Percentiles rank a stretch among this genome's conserved stretches.
Evolutionary conservation across 192 early-diverging fungal genomes (phyloP).

Genomic region (Entomortierella beljakovae): DNA sequence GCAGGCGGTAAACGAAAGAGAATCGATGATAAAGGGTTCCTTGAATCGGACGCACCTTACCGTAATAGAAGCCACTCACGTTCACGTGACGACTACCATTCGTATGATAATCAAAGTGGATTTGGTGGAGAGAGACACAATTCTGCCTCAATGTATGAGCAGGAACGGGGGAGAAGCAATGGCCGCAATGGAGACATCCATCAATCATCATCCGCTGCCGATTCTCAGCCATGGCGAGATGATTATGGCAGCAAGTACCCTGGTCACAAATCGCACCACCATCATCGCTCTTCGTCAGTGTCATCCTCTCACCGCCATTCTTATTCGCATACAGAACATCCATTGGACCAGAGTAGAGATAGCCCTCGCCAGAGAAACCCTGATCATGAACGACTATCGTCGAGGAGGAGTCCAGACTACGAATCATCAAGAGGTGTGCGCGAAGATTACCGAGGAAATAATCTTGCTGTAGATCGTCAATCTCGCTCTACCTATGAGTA

Average conservation of each 20-base stretch:
- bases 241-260: neutral
- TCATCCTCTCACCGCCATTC: constrained; percentile 14
- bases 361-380: constrained; percentile 8
- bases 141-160: neutral
- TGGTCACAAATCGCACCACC: neutral
- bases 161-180: neutral
- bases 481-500: constrained; percentile 6
- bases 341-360: neutral
- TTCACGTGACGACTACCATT: neutral
- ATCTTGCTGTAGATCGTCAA: neutral
- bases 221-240: constrained; percentile 4
- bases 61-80: constrained; percentile 1
- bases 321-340: neutral
- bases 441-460: neutral
- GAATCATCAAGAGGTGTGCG: neutral
- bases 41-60: neutral
- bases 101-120: neutral
- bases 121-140: neutral
- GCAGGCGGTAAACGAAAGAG: constrained; percentile 30
- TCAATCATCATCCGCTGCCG: neutral
- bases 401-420: no score
- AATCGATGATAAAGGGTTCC: constrained; percentile 4
- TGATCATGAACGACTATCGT: neutral
- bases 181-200: constrained; percentile 1
- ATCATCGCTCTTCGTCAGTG: constrained; percentile 14